These are phyloP conservation scores for Xylariaceae sp. DNA, from an alignment of 2,329 filamentous ascomycete genomes.

Conservation along the genomic window DNA sequence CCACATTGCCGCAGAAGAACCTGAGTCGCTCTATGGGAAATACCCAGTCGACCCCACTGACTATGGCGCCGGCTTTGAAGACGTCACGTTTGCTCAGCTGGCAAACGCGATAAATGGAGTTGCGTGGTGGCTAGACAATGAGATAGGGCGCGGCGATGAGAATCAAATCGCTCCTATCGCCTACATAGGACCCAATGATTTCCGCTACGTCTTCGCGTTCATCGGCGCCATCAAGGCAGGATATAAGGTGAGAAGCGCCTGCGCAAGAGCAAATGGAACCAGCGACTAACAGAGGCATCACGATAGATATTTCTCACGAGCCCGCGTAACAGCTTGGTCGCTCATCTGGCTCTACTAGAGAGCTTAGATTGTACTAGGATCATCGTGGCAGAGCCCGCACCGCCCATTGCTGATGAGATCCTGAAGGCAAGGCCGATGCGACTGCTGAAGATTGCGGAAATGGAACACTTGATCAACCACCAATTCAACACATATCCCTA, in stretches of 20 bases:
- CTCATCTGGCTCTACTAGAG: slow-evolving; percentile 4
- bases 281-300: not conserved
- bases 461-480: slow-evolving; percentile 4
- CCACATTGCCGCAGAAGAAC: slow-evolving; percentile 12
- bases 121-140: slow-evolving; percentile 11
- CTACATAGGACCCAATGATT: slow-evolving; percentile 8
- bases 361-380: slow-evolving; percentile 1
- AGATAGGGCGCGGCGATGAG: slow-evolving; percentile 9
- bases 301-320: slow-evolving; percentile 2
- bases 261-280: not conserved
- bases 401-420: not conserved
- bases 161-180: slow-evolving; percentile 4
- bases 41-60: slow-evolving; percentile 9
- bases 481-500: slow-evolving; percentile 1
- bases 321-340: slow-evolving; percentile 6
- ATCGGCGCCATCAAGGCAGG: slow-evolving; percentile 7
- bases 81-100: slow-evolving; percentile 12
- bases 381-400: not conserved
- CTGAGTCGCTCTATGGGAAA: slow-evolving; percentile 13
- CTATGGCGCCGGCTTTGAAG: slow-evolving; percentile 9
- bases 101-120: slow-evolving; percentile 17
- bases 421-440: slow-evolving; percentile 3
- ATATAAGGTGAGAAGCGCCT: slow-evolving; percentile 1
- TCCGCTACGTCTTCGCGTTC: slow-evolving; percentile 9
- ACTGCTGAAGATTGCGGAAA: slow-evolving; percentile 1